Evolutionary conservation across 2,329 filamentous ascomycete species (phyloP).

Genomic region (Aspergillus udagawae): DNA sequence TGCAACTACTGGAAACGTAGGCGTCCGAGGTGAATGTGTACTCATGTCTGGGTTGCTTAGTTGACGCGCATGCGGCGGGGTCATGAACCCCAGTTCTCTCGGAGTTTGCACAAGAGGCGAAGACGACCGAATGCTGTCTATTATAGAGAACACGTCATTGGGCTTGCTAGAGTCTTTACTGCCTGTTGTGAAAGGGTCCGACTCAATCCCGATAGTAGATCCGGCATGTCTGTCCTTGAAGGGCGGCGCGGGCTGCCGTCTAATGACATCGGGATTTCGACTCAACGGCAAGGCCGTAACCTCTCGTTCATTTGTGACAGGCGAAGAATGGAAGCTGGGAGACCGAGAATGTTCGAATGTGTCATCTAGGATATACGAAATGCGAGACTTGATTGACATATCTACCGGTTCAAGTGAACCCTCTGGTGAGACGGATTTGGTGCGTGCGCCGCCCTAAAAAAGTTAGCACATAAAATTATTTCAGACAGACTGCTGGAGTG

Average conservation of each 20-base stretch:
- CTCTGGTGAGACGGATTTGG: background rate
- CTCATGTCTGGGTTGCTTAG: slow-evolving; percentile 21
- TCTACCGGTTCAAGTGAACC: background rate
- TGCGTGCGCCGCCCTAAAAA: background rate
- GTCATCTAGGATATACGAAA: slow-evolving; percentile 15
- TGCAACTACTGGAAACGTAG: slow-evolving; percentile 35
- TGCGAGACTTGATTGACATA: slow-evolving; percentile 11
- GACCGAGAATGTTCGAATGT: slow-evolving; percentile 7
- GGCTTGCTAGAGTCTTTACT: slow-evolving; percentile 68
- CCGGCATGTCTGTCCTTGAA: slow-evolving; percentile 58
- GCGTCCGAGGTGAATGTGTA: slow-evolving; percentile 37
- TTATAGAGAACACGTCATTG: slow-evolving; percentile 60
- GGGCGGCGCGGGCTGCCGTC: slow-evolving; percentile 27
- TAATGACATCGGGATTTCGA: slow-evolving; percentile 22
- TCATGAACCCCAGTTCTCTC: slow-evolving; percentile 23
- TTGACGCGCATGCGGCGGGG: slow-evolving; percentile 26
- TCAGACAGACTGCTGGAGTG: slow-evolving; percentile 1
- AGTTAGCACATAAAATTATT: slow-evolving; percentile 5
- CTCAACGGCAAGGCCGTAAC: slow-evolving; percentile 16
- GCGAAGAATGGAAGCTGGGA: slow-evolving; percentile 25
- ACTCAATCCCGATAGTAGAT: slow-evolving; percentile 66
- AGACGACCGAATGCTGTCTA: slow-evolving; percentile 60
- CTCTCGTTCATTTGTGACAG: slow-evolving; percentile 19
- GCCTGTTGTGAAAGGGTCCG: slow-evolving; percentile 45
- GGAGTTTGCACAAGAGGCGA: slow-evolving; percentile 27